A percentile compares a stretch with the other conserved stretches of the same genome.
Conservation (phyloP, 1,284 basidiomycete genomes). For the Malassezia cuniculi region DNA sequence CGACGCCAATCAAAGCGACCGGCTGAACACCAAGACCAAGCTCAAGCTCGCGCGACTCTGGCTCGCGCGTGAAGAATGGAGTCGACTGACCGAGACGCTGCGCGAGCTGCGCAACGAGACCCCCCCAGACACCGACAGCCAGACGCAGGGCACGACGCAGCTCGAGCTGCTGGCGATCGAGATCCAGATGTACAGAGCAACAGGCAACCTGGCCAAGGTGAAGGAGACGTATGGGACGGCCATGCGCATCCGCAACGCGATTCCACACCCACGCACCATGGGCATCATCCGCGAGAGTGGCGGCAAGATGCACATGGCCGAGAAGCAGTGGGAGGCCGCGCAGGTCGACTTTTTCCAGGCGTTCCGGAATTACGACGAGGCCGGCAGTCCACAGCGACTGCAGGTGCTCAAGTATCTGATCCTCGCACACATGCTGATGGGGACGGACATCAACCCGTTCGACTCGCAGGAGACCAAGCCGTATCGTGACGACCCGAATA, state of each 20-base stretch:
- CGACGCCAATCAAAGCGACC: slow-evolving; percentile 90
- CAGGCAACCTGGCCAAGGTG: slow-evolving; percentile 83
- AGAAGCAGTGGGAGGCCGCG: slow-evolving; percentile 90
- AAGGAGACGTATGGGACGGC: slow-evolving; percentile 96
- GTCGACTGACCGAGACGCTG: slow-evolving; percentile 55
- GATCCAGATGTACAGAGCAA: slow-evolving; percentile 98
- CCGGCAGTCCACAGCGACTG: slow-evolving; percentile 86
- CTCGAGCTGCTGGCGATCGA: slow-evolving; percentile 97
- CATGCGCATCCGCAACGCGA: slow-evolving; percentile 80
- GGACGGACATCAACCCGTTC: slow-evolving; percentile 96
- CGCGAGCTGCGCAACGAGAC: slow-evolving; percentile 49
- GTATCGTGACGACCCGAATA: slow-evolving; percentile 92
- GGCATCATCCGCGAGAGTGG: slow-evolving; percentile 98
- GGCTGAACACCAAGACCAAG: slow-evolving; percentile 86
- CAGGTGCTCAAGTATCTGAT: slow-evolving; percentile 98
- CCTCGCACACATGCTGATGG: slow-evolving; percentile 93
- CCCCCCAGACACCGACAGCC: slow-evolving; percentile 62
- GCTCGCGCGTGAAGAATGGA: slow-evolving; percentile 86
- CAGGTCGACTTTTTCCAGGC: slow-evolving; percentile 98
- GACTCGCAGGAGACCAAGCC: slow-evolving; percentile 99
- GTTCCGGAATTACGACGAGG: slow-evolving; percentile 96
- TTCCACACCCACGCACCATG: slow-evolving; percentile 96
- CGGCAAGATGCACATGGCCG: slow-evolving; percentile 99
- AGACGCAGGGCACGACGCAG: slow-evolving; percentile 76
- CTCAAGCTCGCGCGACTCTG: slow-evolving; percentile 93